A percentile compares a stretch with the other conserved stretches of the same genome.
Evolutionary conservation across 2,329 filamentous ascomycete species (phyloP).

Genomic region (Alternaria metachromatica): DNA sequence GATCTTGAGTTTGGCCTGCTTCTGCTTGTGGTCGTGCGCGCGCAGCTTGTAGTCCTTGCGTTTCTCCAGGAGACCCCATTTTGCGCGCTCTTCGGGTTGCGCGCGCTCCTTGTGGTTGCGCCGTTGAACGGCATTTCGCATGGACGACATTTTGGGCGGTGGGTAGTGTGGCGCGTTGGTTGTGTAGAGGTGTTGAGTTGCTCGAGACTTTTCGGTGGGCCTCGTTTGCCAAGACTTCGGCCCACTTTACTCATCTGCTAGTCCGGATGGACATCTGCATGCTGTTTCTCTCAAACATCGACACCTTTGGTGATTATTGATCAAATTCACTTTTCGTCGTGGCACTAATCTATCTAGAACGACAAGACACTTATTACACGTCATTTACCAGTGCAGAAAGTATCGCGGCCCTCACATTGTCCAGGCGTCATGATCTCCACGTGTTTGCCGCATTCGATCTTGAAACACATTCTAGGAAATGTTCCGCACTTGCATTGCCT

Average conservation of each 20-base stretch:
- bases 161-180: neutral
- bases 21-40: slow-evolving; percentile 68
- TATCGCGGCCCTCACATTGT: neutral
- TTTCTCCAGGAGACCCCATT: slow-evolving; percentile 93
- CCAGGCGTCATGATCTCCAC: neutral
- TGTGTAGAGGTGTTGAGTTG: neutral
- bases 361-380: neutral
- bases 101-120: slow-evolving; percentile 90
- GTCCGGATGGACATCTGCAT: neutral
- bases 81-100: slow-evolving; percentile 81
- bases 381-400: neutral
- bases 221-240: slow-evolving; percentile 1
- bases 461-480: neutral
- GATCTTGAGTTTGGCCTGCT: slow-evolving; percentile 65
- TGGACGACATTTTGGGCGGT: slow-evolving; percentile 39
- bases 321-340: neutral
- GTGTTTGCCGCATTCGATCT: neutral
- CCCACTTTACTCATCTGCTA: slow-evolving; percentile 2
- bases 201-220: slow-evolving; percentile 9
- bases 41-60: slow-evolving; percentile 80
- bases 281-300: neutral
- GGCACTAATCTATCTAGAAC: neutral
- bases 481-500: neutral
- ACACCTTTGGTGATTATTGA: neutral
- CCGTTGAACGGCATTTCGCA: slow-evolving; percentile 62